A percentile compares a stretch with the other conserved stretches of the same genome.
Conservation (phyloP, 2,329 filamentous ascomycete species). For the Hymenoscyphus fructigenus region DNA sequence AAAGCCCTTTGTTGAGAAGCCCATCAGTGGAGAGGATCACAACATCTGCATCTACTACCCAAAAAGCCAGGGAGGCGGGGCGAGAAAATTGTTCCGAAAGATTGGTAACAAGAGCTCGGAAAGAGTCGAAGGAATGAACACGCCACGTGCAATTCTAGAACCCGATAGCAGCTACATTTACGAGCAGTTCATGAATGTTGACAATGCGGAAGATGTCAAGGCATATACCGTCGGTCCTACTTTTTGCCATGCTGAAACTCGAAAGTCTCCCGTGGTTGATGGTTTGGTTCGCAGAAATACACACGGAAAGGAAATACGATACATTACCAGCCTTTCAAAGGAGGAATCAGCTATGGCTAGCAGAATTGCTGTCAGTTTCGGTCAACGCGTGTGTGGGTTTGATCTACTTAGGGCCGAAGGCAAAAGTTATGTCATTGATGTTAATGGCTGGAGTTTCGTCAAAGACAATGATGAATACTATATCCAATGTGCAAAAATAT, state of each 20-base stretch:
- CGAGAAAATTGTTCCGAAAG: conserved; percentile 89
- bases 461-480: conserved; percentile 99
- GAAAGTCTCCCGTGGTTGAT: conserved; percentile 96
- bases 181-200: conserved; percentile 93
- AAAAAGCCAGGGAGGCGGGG: conserved; percentile 80
- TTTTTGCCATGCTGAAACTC: conserved; percentile 94
- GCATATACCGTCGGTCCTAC: conserved; percentile 92
- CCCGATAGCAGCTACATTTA: conserved; percentile 86
- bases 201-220: conserved; percentile 98
- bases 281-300: conserved; percentile 94
- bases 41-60: conserved; percentile 99
- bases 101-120: conserved; percentile 99
- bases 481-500: conserved; percentile 80
- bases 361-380: conserved; percentile 88
- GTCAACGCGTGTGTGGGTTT: conserved; percentile 93
- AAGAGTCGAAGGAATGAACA: conserved; percentile 72
- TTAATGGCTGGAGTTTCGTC: conserved; percentile 99
- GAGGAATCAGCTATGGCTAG: conserved; percentile 85
- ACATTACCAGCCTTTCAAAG: conserved; percentile 79
- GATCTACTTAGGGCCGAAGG: conserved; percentile 85
- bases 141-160: conserved; percentile 81
- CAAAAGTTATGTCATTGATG: conserved; percentile 95
- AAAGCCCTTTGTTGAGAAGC: conserved; percentile 98
- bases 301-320: conserved; percentile 94
- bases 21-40: conserved; percentile 96